Evolutionary conservation across 192 early-diverging fungal species (phyloP).

Genomic region (Coemansia sp.): DNA sequence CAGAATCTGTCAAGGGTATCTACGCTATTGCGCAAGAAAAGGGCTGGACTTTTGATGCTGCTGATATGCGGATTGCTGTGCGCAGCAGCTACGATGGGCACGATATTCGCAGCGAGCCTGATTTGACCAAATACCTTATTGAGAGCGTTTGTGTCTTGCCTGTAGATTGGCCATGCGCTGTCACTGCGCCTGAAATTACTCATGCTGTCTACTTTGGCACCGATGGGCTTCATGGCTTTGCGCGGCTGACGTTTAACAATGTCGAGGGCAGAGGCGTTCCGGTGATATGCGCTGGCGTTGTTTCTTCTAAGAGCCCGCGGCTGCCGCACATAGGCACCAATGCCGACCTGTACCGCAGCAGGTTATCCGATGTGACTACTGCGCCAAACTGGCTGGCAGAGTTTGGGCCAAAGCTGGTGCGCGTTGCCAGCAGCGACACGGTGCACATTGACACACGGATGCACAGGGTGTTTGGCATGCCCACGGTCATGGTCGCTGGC

Average conservation of each 20-base stretch:
- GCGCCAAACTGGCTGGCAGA: slow-evolving; percentile 83
- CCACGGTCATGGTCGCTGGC: slow-evolving; percentile 93
- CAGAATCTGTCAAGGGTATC: not conserved
- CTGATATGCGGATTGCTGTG: slow-evolving; percentile 58
- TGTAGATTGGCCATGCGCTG: slow-evolving; percentile 62
- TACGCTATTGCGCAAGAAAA: slow-evolving; percentile 15
- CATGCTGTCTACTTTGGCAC: slow-evolving; percentile 96
- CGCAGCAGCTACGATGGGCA: slow-evolving; percentile 79
- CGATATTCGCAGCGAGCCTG: slow-evolving; percentile 62
- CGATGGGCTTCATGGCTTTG: slow-evolving; percentile 80
- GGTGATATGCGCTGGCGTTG: slow-evolving; percentile 26
- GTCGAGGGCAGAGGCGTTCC: slow-evolving; percentile 84
- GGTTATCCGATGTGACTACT: slow-evolving; percentile 66
- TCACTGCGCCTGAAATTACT: slow-evolving; percentile 58
- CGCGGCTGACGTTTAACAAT: slow-evolving; percentile 78
- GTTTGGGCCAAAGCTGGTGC: slow-evolving; percentile 82
- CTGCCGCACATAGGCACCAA: slow-evolving; percentile 69
- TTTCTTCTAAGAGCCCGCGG: slow-evolving; percentile 5
- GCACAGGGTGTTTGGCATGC: slow-evolving; percentile 79
- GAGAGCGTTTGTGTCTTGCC: slow-evolving; percentile 63
- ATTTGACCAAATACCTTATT: slow-evolving; percentile 68
- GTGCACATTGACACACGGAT: slow-evolving; percentile 87
- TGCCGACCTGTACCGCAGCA: slow-evolving; percentile 70
- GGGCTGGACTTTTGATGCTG: slow-evolving; percentile 19
- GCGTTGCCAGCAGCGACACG: slow-evolving; percentile 54